Conservation (phyloP, 495 filamentous ascomycete species). For the Penicillium antarcticum region DNA sequence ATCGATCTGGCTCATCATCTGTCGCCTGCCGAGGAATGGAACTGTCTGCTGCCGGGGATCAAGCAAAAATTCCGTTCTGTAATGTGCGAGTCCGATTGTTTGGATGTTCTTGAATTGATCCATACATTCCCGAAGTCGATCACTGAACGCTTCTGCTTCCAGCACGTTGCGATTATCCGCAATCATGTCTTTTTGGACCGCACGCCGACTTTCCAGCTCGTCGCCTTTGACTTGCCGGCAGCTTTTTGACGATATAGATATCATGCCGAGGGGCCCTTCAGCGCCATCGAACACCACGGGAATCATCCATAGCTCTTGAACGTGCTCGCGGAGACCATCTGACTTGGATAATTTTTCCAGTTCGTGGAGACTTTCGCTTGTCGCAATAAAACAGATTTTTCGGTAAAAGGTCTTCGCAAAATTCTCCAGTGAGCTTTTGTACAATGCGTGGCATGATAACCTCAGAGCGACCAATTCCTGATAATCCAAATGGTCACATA, state of each 20-base stretch:
- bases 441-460: slow-evolving; percentile 15
- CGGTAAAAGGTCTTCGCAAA: slow-evolving; percentile 7
- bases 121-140: slow-evolving; percentile 7
- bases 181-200: slow-evolving; percentile 9
- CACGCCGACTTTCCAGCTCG: slow-evolving; percentile 8
- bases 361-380: slow-evolving; percentile 16
- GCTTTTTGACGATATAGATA: slow-evolving; percentile 16
- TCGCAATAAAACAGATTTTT: slow-evolving; percentile 18
- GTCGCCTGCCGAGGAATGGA: slow-evolving; percentile 9
- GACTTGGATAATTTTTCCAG: slow-evolving; percentile 9
- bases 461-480: slow-evolving; percentile 11
- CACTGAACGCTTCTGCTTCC: slow-evolving; percentile 8
- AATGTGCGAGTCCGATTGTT: slow-evolving; percentile 9
- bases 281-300: slow-evolving; percentile 9
- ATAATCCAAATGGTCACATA: slow-evolving; percentile 10
- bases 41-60: slow-evolving; percentile 7
- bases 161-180: slow-evolving; percentile 9
- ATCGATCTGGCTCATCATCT: slow-evolving; percentile 6
- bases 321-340: slow-evolving; percentile 6
- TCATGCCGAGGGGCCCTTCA: slow-evolving; percentile 2
- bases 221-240: slow-evolving; percentile 12
- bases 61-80: slow-evolving; percentile 12
- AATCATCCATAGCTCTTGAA: slow-evolving; percentile 19
- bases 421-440: slow-evolving; percentile 8
- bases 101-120: slow-evolving; percentile 7